phyloP scores from a whole-genome alignment of 768 basidiomycete species.

The Boletus vinaceobasis region DNA sequence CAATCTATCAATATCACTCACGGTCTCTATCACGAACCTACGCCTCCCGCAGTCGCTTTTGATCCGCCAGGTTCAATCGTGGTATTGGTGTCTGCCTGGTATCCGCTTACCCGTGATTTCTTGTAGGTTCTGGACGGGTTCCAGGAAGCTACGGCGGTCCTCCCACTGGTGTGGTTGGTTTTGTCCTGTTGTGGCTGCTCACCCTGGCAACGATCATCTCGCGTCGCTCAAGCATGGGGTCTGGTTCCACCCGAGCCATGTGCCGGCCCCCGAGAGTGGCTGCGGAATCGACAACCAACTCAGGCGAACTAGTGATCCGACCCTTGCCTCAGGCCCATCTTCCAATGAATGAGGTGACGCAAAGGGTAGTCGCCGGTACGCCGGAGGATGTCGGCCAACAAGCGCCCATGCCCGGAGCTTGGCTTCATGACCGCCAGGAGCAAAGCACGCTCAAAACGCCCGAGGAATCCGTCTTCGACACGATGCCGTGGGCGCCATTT shows the following conservation, averaged over 20 bases:
- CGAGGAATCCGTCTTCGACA: not conserved
- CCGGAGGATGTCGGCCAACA: not conserved
- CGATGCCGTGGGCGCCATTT: not conserved
- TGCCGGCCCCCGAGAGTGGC: not conserved
- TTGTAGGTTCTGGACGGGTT: not conserved
- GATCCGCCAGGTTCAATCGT: slow-evolving; percentile 1
- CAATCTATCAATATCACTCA: not conserved
- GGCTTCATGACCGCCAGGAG: not conserved
- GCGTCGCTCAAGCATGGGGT: not conserved
- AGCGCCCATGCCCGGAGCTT: slow-evolving; percentile 1
- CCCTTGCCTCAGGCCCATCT: not conserved
- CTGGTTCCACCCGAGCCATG: not conserved
- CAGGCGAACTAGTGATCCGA: not conserved
- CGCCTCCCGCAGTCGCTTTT: not conserved
- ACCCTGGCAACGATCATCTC: not conserved
- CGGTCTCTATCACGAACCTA: not conserved
- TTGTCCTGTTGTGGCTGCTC: slow-evolving; percentile 5
- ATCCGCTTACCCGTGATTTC: not conserved
- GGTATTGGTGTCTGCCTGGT: not conserved
- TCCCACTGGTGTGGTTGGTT: not conserved
- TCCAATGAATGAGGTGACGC: not conserved
- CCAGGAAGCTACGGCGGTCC: not conserved
- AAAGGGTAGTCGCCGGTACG: not conserved
- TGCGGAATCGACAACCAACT: not conserved
- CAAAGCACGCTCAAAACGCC: not conserved